Base-by-base conservation (phyloP, 208 protist genomes). In the Trypanosoma platydactyli region DNA sequence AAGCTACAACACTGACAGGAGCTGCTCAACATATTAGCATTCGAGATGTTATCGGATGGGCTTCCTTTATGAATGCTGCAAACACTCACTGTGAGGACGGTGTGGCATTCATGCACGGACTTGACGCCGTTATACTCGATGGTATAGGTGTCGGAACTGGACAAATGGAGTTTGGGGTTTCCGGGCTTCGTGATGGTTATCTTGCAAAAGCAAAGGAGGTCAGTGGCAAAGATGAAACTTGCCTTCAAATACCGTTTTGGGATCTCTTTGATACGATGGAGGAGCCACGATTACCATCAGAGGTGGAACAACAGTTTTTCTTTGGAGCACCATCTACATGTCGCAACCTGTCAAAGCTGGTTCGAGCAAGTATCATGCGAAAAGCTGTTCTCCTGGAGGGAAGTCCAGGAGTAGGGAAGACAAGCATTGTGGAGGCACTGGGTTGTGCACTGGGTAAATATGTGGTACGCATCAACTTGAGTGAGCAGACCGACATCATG, bases 401-500 rank as follows among this genome's bases (percentile, higher is more conserved):
- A 46, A 95, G 84, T 66, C 97, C 97, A 38, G 98, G 98, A 68
- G 98, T 99, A 20, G 98, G 98, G 40, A 99, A 99, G 78, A 99
- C 99, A 1, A 97, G 96, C 61, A 94, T 99, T 6, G 93, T 99
- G 20, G 83, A 93, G 63, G 93, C 97, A 0, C 83, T 99, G 33
- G 98, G 95, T 15, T 85, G 84, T 56, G 94, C 93, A 5, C 54
- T 94, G 15, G 91, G 88, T 5, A 80, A 96, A 40, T 46, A 55
- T n/a, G 84, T 99, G 0, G 97, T 99, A 30, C 88, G 99, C 65
- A 99, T 99, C 71, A 99, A 99, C 77, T 81, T 99, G 20, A 99
- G 96, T 38, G 99, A 99, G 67, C 99, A 99, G 76, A 99, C 99
- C 0, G 99, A 99, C 83, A 99, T 99, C 69, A 98, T 99, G 90